A percentile compares a stretch with the other conserved stretches of the same genome.
Conservation (phyloP, 2,329 filamentous ascomycete species). For the Metarhizium humberi region DNA sequence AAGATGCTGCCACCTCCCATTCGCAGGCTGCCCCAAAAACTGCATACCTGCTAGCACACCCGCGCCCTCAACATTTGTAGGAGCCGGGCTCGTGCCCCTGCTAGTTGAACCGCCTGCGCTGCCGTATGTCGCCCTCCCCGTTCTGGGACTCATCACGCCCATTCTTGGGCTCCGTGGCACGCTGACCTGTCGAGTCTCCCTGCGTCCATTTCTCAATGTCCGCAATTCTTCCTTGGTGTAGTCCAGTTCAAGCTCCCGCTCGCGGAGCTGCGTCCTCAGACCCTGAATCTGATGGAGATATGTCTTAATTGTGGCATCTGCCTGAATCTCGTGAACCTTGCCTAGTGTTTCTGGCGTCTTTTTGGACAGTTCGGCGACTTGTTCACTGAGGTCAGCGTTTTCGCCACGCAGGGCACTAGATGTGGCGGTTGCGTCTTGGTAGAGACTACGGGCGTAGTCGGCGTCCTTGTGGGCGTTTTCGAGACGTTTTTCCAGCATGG, state of each 20-base stretch:
- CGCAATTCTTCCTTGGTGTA: slow-evolving; percentile 39
- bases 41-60: slow-evolving; percentile 24
- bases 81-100: slow-evolving; percentile 41
- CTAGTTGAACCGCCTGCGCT: slow-evolving; percentile 29
- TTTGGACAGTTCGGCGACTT: slow-evolving; percentile 29
- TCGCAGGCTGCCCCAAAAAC: slow-evolving; percentile 28
- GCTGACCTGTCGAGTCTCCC: slow-evolving; percentile 47
- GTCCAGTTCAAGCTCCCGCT: slow-evolving; percentile 43
- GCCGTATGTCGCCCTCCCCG: slow-evolving; percentile 15
- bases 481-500: slow-evolving; percentile 30
- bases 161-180: slow-evolving; percentile 49
- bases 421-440: slow-evolving; percentile 46
- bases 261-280: slow-evolving; percentile 32
- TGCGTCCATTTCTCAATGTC: slow-evolving; percentile 36
- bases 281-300: slow-evolving; percentile 30
- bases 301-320: slow-evolving; percentile 22
- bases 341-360: slow-evolving; percentile 35
- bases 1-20: slow-evolving; percentile 34
- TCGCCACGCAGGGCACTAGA: slow-evolving; percentile 35
- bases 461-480: slow-evolving; percentile 36
- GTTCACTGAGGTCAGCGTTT: slow-evolving; percentile 34
- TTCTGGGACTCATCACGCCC: slow-evolving; percentile 42
- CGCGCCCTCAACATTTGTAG: slow-evolving; percentile 18
- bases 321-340: slow-evolving; percentile 38
- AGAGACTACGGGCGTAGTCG: slow-evolving; percentile 48